Base-by-base conservation (phyloP, 2,329 filamentous ascomycete species). In the Aspergillus puulaauensis region DNA sequence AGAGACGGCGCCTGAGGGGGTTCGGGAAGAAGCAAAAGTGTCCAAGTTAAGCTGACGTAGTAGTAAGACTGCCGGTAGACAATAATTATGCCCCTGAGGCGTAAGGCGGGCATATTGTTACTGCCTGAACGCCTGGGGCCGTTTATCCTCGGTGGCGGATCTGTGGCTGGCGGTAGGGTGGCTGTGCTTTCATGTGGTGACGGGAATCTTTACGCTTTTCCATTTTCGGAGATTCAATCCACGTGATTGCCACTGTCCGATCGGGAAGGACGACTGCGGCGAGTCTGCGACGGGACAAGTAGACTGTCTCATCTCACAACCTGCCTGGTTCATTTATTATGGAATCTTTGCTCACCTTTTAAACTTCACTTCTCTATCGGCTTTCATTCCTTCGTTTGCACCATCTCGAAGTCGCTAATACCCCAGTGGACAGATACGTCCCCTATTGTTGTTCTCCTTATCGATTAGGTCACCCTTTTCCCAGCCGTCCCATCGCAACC, bases 401-500 rank as follows among this genome's bases (percentile, higher is more conserved):
- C 33, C 23, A 47, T 15, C 33, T 27, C 21, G 17, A 46, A 51
- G 43, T 40, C 11, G 43, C 33, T 41, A 33, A 45, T 51, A 52
- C 40, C 39, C 45, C 40, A 58, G 60, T 62, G 54, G 66, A 46
- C 64, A 64, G 62, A 64, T 65, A 66, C 64, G 54, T 68, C 61
- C 61, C 52, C 60, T 58, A 55, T 56, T 58, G 48, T 62, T 59
- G 61, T 57, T 58, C 68, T 66, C 69, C 70, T 72, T 73, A 73
- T 73, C 71, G 69, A 72, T 70, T 70, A 66, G 57, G 56, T 60
- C 56, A 52, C 57, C 45, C 45, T 58, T 55, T 53, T 48, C 54
- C 53, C 27, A 31, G 43, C 47, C 35, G 47, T 43, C 46, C 24
- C 50, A 52, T 47, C 44, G 52, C 52, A 54, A 31, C 41, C 15